These are phyloP conservation scores for Puccinia horiana DNA, from an alignment of 1,284 basidiomycete species.

Conservation along the genomic window DNA sequence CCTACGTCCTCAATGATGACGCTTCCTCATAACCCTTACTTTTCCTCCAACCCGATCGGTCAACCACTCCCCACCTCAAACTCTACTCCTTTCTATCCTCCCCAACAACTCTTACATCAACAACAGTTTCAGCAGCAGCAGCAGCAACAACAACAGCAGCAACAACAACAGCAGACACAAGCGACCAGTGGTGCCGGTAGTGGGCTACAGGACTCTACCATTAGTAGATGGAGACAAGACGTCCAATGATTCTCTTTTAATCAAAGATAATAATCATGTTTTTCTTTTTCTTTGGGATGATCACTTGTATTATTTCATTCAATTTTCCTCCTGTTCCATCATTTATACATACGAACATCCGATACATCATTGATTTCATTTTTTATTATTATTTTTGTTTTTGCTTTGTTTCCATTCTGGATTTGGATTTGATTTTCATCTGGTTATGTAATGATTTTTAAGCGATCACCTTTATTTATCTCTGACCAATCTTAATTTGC, in stretches of 20 bases:
- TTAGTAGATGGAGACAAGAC: constrained; percentile 27
- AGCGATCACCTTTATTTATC: too few relatives aligned
- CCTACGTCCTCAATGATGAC: background rate
- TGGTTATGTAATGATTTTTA: background rate
- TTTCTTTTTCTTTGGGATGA: background rate
- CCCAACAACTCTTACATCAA: background rate
- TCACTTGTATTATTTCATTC: background rate
- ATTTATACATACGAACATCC: too few relatives aligned
- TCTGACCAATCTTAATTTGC: too few relatives aligned
- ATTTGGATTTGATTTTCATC: background rate
- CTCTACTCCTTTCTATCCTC: background rate
- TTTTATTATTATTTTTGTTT: background rate
- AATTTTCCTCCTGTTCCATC: background rate
- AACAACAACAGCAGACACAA: background rate
- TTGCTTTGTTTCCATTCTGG: background rate
- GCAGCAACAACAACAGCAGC: background rate
- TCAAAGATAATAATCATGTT: background rate
- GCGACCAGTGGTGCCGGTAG: background rate
- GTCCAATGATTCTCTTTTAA: background rate
- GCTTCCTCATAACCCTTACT: background rate
- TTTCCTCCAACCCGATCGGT: background rate
- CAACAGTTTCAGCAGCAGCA: background rate
- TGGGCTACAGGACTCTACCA: background rate
- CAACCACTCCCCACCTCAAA: background rate
- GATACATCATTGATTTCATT: background rate